Evolutionary conservation across 805 yeast genomes (phyloP).

Genomic region (Cyberlindnera misumaiensis): DNA sequence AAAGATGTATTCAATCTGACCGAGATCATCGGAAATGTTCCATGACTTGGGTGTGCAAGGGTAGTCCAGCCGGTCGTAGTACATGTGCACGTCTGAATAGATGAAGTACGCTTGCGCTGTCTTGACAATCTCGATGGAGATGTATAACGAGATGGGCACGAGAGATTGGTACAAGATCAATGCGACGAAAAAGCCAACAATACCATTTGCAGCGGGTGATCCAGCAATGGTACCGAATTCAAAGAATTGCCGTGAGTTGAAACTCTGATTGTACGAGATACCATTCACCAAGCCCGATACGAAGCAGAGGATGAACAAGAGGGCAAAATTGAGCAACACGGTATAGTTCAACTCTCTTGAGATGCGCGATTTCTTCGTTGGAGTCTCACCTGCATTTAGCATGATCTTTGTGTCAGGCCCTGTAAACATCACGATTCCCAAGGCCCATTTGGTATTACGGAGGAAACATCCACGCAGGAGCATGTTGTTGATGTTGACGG

Average conservation of each 20-base stretch:
- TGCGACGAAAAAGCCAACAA: conserved; percentile 68
- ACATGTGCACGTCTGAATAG: conserved; percentile 67
- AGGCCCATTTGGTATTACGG: conserved; percentile 78
- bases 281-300: conserved; percentile 69
- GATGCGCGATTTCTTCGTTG: conserved; percentile 69
- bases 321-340: conserved; percentile 57
- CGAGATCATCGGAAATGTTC: conserved; percentile 81
- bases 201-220: conserved; percentile 59
- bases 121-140: conserved; percentile 75
- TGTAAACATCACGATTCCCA: conserved; percentile 70
- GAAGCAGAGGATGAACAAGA: conserved; percentile 62
- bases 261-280: conserved; percentile 41
- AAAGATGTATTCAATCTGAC: conserved; percentile 79
- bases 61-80: conserved; percentile 60
- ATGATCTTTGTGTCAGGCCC: conserved; percentile 78
- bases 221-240: conserved; percentile 69
- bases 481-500: conserved; percentile 62
- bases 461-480: conserved; percentile 70
- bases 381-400: conserved; percentile 75
- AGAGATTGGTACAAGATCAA: conserved; percentile 70
- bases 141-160: conserved; percentile 78
- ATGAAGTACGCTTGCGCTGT: conserved; percentile 79
- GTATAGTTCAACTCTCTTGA: conserved; percentile 66
- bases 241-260: conserved; percentile 52
- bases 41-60: conserved; percentile 83